These are phyloP conservation scores for Tolypocladium pustulatum DNA, from an alignment of 2,329 filamentous ascomycete species.

Conservation along the genomic window DNA sequence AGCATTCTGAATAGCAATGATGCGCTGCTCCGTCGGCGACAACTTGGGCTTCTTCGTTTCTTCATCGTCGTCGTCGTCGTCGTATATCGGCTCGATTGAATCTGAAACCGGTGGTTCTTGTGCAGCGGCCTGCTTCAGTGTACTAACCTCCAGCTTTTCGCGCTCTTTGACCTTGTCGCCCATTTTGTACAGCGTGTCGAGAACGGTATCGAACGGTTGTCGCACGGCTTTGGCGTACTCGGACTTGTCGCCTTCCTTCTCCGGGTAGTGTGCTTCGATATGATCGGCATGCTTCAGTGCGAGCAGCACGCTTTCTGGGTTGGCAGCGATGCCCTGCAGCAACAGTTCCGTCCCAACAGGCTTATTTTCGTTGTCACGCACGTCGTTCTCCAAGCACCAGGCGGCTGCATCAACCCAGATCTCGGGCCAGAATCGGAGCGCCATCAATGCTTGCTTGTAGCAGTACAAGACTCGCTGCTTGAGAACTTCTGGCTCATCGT, in stretches of 20 bases:
- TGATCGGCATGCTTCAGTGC: constrained; percentile 84
- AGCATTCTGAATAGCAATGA: constrained; percentile 51
- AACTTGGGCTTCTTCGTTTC: constrained; percentile 28
- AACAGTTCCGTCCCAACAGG: constrained; percentile 64
- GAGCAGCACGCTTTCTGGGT: constrained; percentile 85
- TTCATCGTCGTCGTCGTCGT: constrained; percentile 35
- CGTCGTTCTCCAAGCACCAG: constrained; percentile 75
- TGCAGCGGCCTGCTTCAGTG: constrained; percentile 42
- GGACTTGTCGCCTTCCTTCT: constrained; percentile 67
- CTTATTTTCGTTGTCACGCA: constrained; percentile 49
- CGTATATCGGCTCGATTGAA: constrained; percentile 35
- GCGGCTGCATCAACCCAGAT: constrained; percentile 93
- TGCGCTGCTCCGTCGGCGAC: constrained; percentile 55
- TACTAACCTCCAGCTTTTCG: constrained; percentile 47
- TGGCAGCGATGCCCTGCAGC: constrained; percentile 71
- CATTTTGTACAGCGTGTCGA: constrained; percentile 82
- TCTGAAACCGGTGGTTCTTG: constrained; percentile 23
- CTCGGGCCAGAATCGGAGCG: constrained; percentile 86
- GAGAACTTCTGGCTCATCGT: constrained; percentile 67
- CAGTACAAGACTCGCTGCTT: constrained; percentile 75
- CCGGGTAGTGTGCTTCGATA: constrained; percentile 67
- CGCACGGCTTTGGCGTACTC: constrained; percentile 70
- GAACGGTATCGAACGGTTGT: constrained; percentile 71
- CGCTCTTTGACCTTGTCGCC: constrained; percentile 61
- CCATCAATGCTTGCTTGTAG: constrained; percentile 90